These are phyloP conservation scores for Penicillium frequentans DNA, from an alignment of 2,329 filamentous ascomycete species.

Conservation along the genomic window DNA sequence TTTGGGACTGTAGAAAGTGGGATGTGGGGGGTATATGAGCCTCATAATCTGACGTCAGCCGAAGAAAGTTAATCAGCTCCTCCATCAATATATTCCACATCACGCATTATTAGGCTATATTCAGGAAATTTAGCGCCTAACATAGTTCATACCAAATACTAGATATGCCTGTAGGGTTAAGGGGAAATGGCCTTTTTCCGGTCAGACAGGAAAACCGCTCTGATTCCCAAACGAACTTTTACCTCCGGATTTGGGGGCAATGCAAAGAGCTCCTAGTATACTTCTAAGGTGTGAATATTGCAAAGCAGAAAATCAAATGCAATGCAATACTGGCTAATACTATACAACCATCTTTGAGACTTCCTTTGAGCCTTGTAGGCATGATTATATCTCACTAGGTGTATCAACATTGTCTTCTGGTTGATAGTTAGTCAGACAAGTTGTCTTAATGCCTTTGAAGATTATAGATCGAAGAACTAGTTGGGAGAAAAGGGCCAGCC, in stretches of 20 bases:
- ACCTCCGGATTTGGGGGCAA: too few relatives aligned
- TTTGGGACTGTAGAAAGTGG: not conserved
- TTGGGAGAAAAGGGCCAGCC: not conserved
- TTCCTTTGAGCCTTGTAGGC: not conserved
- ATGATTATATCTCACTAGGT: not conserved
- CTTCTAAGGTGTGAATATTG: not conserved
- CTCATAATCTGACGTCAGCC: not conserved
- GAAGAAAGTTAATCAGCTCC: not conserved
- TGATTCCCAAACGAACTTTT: too few relatives aligned
- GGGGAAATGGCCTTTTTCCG: too few relatives aligned
- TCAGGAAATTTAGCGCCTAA: too few relatives aligned
- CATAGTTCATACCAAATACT: too few relatives aligned
- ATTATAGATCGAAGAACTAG: not conserved
- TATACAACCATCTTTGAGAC: not conserved
- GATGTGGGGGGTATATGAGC: not conserved
- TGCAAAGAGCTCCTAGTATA: too few relatives aligned
- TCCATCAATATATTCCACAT: not conserved
- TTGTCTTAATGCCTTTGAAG: not conserved
- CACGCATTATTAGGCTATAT: not conserved
- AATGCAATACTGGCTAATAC: not conserved
- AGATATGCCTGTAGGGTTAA: too few relatives aligned
- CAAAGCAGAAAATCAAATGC: not conserved
- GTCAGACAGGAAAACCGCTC: too few relatives aligned
- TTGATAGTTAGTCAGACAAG: not conserved
- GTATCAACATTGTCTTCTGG: not conserved